Conservation (phyloP, 1,284 basidiomycete genomes). For the Sporisorium sorghi region DNA sequence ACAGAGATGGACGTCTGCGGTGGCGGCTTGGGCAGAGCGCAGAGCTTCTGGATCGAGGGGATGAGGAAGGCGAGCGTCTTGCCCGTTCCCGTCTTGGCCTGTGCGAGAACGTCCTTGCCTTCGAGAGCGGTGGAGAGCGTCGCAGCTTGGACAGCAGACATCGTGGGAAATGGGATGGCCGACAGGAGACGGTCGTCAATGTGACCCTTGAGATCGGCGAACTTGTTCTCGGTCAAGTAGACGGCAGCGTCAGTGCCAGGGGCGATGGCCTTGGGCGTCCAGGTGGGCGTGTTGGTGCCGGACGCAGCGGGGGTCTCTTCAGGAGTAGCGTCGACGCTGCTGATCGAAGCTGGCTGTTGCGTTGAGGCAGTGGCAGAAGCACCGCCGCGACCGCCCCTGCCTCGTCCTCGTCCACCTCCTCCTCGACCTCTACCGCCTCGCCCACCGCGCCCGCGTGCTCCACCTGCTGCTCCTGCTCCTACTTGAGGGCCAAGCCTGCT, state of each 20-base stretch:
- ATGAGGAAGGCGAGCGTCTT: conserved; percentile 92
- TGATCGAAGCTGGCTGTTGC: conserved; percentile 61
- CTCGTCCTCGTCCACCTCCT: conserved; percentile 30
- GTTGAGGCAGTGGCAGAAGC: conserved; percentile 37
- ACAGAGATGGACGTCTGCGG: conserved; percentile 57
- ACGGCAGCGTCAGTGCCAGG: conserved; percentile 32
- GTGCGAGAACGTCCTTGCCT: conserved; percentile 74
- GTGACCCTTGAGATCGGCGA: conserved; percentile 40
- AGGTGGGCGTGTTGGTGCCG: conserved; percentile 26
- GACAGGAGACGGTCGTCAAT: conserved; percentile 59
- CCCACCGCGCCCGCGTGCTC: conserved; percentile 23
- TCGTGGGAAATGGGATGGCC: conserved; percentile 69
- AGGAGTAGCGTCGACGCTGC: conserved; percentile 35
- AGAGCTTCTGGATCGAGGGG: conserved; percentile 79
- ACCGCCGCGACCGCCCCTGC: conserved; percentile 27
- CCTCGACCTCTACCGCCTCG: conserved; percentile 21
- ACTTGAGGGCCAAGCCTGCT: conserved; percentile 30
- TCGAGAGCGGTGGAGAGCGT: conserved; percentile 71
- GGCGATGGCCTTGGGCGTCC: conserved; percentile 29
- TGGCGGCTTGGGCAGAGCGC: conserved; percentile 42
- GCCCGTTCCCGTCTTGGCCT: conserved; percentile 92
- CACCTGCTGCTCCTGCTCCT: conserved; percentile 11
- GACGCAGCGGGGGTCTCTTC: conserved; percentile 40
- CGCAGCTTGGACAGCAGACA: conserved; percentile 72
- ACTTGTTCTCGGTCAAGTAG: conserved; percentile 48